Conservation (phyloP, 108 stramenopile genomes). For the Nitzschia palea region DNA sequence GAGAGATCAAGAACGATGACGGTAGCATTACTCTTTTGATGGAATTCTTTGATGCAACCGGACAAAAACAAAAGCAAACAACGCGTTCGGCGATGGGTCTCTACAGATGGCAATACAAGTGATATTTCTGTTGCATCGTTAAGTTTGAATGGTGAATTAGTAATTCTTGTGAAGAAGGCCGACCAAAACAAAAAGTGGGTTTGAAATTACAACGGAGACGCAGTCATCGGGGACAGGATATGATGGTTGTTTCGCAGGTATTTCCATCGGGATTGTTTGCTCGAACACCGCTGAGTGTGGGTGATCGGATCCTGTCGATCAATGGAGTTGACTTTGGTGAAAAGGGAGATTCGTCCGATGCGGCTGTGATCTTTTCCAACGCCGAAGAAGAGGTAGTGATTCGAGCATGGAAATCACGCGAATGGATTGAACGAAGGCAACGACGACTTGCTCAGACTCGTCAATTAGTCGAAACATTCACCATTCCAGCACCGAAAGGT, state of each 20-base stretch:
- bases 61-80: neutral
- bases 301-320: constrained; percentile 32
- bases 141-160: neutral
- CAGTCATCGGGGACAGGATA: neutral
- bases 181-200: constrained; percentile 4
- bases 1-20: constrained; percentile 1
- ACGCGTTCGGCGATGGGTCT: constrained; percentile 3
- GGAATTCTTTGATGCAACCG: constrained; percentile 6
- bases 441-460: neutral
- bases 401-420: neutral
- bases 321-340: constrained; percentile 29
- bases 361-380: constrained; percentile 1
- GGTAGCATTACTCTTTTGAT: constrained; percentile 2
- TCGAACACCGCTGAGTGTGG: constrained; percentile 19
- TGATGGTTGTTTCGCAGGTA: neutral
- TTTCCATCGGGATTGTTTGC: constrained; percentile 17
- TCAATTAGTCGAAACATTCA: neutral
- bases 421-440: neutral
- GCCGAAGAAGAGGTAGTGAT: constrained; percentile 6
- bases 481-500: neutral
- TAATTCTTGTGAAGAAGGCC: constrained; percentile 4
- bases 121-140: neutral
- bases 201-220: neutral
- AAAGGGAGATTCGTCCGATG: constrained; percentile 3
- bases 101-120: neutral